Evolutionary conservation across 2,329 filamentous ascomycete species (phyloP).

Genomic region (Fusarium albosuccineum): DNA sequence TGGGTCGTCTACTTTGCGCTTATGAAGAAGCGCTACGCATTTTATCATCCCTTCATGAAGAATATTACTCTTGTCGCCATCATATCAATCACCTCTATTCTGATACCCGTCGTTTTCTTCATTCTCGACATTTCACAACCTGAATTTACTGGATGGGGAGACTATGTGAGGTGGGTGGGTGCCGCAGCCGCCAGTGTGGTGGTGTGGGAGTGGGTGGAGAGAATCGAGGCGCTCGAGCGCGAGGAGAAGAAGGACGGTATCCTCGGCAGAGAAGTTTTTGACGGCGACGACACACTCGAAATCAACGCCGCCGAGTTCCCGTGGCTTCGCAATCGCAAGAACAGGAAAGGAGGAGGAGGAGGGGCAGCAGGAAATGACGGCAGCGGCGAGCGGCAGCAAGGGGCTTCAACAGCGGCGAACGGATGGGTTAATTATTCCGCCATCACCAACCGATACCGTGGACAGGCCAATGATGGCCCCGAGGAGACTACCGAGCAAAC

Average conservation of each 20-base stretch:
- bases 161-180: conserved; percentile 97
- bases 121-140: conserved; percentile 90
- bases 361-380: conserved; percentile 20
- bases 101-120: conserved; percentile 93
- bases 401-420: conserved; percentile 33
- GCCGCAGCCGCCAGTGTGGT: conserved; percentile 95
- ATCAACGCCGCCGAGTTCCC: conserved; percentile 64
- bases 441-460: conserved; percentile 45
- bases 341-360: conserved; percentile 48
- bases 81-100: conserved; percentile 82
- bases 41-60: conserved; percentile 90
- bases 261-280: conserved; percentile 89
- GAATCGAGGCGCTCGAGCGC: conserved; percentile 91
- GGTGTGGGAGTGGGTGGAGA: conserved; percentile 98
- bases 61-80: conserved; percentile 86
- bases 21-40: conserved; percentile 92
- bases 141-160: conserved; percentile 90
- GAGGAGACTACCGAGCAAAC: conserved; percentile 42
- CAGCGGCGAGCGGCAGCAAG: conserved; percentile 31
- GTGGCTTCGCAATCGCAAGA: conserved; percentile 59
- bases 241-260: conserved; percentile 96
- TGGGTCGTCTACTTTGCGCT: conserved; percentile 95
- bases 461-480: conserved; percentile 31
- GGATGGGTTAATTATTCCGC: conserved; percentile 48
- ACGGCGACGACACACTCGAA: conserved; percentile 93